Evolutionary conservation across 331 rosid species (phyloP), one percentile per base, ranked within the genome.

Genomic region (Rhamnella rubrinervis): DNA sequence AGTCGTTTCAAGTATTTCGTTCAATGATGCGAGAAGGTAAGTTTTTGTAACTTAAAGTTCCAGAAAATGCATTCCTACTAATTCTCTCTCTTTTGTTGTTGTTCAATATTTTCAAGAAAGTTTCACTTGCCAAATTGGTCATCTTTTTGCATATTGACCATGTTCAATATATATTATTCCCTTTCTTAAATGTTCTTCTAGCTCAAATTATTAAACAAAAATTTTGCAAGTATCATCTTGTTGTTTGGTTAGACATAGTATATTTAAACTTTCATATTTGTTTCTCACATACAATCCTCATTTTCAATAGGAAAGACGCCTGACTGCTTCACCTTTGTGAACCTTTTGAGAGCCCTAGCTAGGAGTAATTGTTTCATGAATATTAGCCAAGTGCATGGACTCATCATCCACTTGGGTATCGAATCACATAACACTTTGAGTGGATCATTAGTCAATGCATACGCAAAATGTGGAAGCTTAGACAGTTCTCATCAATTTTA

Each of bases 251-350:
- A 41, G 28, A 23, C 13, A 11, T 23, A 0, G 46, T 46, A 16
- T 70, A 7, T 26, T 58, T 26, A 19, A 41, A 38, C 13, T 21
- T 26, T 6, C 39, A 28, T 61, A 13, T 72, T 55, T 49, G 31
- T 13, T 23, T 23, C 5, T 12, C 0, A 15, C 23, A 17, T 31
- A 31, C 35, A 26, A 26, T 26, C 2, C 31, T 66, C 7, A 57
- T 41, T 65, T 26, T 35, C 44, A 63, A 63, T 50, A 80, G 81
- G 84, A 21, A 26, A 60, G 63, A 10, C n/a, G 17, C 84, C 78
- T 20, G 84, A 80, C 71, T 72, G 71, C 71, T 80, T 66, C 75
- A 80, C 75, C 46, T 71, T 80, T 11, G 84, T 70, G n/a, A 66
- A 75, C 39, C 71, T 75, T 68, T 56, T 80, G 77, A 75, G 71